These are phyloP conservation scores for Forsythia suspensa DNA, from an alignment of 257 asterid genomes.

Conservation along the genomic window DNA sequence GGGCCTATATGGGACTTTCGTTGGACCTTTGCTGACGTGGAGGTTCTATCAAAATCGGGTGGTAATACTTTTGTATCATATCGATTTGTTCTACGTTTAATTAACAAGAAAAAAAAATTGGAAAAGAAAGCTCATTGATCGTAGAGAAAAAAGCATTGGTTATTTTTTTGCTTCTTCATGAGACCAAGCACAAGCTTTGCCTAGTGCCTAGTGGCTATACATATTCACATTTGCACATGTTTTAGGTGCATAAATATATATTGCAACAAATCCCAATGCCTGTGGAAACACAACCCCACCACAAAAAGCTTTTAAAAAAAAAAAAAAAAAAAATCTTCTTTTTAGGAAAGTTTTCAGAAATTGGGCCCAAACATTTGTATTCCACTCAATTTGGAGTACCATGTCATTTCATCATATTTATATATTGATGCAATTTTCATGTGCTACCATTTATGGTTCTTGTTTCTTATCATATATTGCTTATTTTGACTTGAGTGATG, in stretches of 20 bases:
- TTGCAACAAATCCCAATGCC: not conserved
- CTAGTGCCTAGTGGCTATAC: not conserved
- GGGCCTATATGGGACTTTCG: no score
- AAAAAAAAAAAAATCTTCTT: not conserved
- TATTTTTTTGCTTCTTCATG: no score
- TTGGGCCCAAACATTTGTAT: not conserved
- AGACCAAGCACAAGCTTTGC: not conserved
- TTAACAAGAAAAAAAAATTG: no score
- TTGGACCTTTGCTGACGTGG: no score
- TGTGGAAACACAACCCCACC: conserved; percentile 13
- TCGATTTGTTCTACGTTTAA: no score
- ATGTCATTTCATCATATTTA: not conserved
- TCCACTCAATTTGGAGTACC: not conserved
- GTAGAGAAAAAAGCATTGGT: not conserved
- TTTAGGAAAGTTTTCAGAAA: not conserved
- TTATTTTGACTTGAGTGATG: no score
- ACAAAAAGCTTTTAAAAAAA: not conserved
- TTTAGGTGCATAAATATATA: not conserved
- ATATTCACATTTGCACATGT: not conserved
- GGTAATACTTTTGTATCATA: no score
- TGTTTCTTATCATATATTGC: no score
- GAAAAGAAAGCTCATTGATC: no score
- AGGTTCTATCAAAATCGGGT: no score
- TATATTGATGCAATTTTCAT: not conserved
- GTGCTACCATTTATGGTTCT: not conserved